Evolutionary conservation across 1,284 basidiomycete genomes (phyloP), one percentile per base, ranked within the genome.

Genomic region (Phellopilus nigrolimitatus): DNA sequence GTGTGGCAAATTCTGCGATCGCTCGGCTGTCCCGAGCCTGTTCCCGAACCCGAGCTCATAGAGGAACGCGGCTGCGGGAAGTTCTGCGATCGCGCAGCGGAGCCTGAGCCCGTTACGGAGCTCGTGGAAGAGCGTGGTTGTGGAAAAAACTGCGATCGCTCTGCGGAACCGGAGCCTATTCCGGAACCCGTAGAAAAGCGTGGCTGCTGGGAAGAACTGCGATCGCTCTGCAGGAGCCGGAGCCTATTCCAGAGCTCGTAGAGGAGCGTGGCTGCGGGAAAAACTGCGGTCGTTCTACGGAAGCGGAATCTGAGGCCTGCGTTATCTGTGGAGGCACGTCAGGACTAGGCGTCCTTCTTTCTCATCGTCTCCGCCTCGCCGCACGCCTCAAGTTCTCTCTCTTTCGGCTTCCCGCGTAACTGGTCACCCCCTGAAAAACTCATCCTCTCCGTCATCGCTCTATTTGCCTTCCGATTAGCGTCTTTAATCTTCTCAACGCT

Each of bases 11-110:
- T 24, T 24, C 41, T 43, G 41, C 41, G 13, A 3, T 41, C 39
- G 39, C 15, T 10, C 13, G 9, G 36, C n/a, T n/a, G n/a, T n/a
- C 51, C 51, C 15, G 52, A 54, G 25, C 52, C 52, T 17, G 34
- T 39, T 22, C 40, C 52, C n/a, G 40, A 43, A 44, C 47, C 52
- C 7, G 47, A 44, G 24, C 41, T 39, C n/a, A 28, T 48, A 22
- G 45, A 19, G 31, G 39, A 53, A n/a, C 21, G 41, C 7, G 34
- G 50, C 19, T 38, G 49, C 21, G 42, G 50, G 9, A 37, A 24
- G 24, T 46, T 38, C 17, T 44, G 49, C 31, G 30, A 19, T 22
- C 49, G 42, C 15, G 49, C 45, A 24, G 36, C 34, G 12, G 41
- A 41, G 25, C 27, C 48, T 19, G 49, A 51, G 30, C 31, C 49